Base-by-base conservation (phyloP, 257 asterid species). In the Nicotiana tomentosiformis region DNA sequence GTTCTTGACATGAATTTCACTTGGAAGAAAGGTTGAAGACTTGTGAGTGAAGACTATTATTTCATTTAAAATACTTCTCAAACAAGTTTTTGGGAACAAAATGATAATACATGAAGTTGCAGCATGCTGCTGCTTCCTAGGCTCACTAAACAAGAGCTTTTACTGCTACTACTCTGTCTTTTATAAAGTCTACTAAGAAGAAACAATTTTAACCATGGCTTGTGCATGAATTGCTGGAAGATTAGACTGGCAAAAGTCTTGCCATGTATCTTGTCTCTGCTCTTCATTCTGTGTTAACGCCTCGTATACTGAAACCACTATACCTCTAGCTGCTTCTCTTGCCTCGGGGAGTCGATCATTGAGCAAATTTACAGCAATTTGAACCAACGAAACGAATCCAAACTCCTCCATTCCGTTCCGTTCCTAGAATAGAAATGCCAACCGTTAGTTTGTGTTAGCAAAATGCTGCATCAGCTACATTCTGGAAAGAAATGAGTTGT, bases 341-440 rank as follows among this genome's bases (percentile, higher is more conserved):
- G 98, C 99, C 87, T 93, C 98, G 0, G 97, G 98, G 15, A 96
- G 99, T 84, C 94, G 86, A 82, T 94, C 99, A 51, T 94, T 96
- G 66, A 91, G 83, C 89, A 92, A 84, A 55, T 88, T 89, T 17
- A 93, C 86, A 15, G 91, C 96, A 23, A 64, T 90, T 86, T 92
- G 89, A 17, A 91, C 88, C 89, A 93, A 33, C 10, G 81, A 57
- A 43, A 33, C 87, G 78, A 91, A 56, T 60, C 98, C 98, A 65
- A 90, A 91, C 60, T 91, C 97, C 70, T 93, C 87, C 96, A 94
- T 96, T 49, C 85, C 87, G 84, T 89, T 90, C 84, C 85, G 82
- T 85, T 91, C 97, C 99, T 96, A 82, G 20, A 72, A 72, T n/a
- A 30, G 15, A 11, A 77, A 82, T 33, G 39, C 10, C 5, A 65